Conservation (phyloP, 176 grass and related monocot genomes). For the Cenchrus fungigraminus region DNA sequence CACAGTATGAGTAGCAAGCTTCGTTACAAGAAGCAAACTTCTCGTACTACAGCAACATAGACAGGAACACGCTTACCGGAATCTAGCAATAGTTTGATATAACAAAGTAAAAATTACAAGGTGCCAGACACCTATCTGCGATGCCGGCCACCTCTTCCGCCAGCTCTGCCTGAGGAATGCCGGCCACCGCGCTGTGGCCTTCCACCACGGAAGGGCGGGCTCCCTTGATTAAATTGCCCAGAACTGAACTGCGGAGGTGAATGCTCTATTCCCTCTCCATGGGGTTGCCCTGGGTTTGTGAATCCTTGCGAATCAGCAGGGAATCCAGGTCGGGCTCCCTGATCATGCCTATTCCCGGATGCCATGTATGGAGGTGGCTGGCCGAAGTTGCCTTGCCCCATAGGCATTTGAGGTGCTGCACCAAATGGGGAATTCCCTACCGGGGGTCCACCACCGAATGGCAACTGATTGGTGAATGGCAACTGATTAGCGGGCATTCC, state of each 20-base stretch:
- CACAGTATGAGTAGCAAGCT: neutral
- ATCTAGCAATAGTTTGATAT: neutral
- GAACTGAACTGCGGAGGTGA: conserved; percentile 41
- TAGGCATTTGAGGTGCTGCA: conserved; percentile 28
- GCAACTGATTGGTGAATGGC: neutral
- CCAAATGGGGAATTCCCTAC: conserved; percentile 41
- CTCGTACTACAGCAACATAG: conserved; percentile 21
- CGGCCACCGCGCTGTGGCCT: conserved; percentile 57
- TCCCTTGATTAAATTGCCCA: conserved; percentile 56
- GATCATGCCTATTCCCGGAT: conserved; percentile 30
- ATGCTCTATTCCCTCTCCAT: conserved; percentile 18
- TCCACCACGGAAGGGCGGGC: conserved; percentile 53
- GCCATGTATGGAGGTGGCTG: conserved; percentile 34
- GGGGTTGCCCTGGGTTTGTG: neutral
- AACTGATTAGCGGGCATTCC: conserved; percentile 35
- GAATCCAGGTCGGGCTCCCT: conserved; percentile 34
- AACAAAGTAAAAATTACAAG: conserved; percentile 30
- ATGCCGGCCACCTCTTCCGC: conserved; percentile 35
- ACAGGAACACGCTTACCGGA: neutral
- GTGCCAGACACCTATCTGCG: conserved; percentile 30
- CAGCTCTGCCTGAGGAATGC: conserved; percentile 55
- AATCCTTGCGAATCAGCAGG: conserved; percentile 37
- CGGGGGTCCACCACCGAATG: conserved; percentile 31
- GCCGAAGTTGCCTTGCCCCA: conserved; percentile 46
- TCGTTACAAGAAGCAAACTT: neutral